Base-by-base conservation (phyloP, 1,284 basidiomycete genomes). In the Neotropicomus parvogracilis region DNA sequence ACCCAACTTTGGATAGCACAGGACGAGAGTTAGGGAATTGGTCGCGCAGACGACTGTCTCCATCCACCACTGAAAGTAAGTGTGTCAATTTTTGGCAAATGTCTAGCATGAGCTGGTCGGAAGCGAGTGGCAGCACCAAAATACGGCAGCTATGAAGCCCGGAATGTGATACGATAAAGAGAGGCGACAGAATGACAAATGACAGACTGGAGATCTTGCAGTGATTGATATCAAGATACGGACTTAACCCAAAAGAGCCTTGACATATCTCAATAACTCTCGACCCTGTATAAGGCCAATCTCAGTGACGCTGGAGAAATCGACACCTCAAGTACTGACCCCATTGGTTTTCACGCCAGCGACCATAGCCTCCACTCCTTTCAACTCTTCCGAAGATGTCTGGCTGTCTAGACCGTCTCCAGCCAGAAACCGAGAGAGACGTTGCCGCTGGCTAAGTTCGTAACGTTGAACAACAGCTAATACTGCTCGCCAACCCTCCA, bases 401-500 rank as follows among this genome's bases (percentile, higher is more conserved):
- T 58, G 54, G 19, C 28, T 47, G 27, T 44, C 43, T 24, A n/a
- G 35, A 41, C 50, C 51, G 32, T 48, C 34, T 10, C 33, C 52
- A 28, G 50, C 46, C 21, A 54, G 37, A 48, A 61, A 63, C 6
- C 68, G 59, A 27, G 64, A 73, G 27, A 75, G 58, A 48, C 77
- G 72, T 57, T 80, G 78, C 51, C 79, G 73, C 56, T 80, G 75
- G 9, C 76, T 74, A 58, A 81, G 70, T 4, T 81, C 82, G 57
- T 85, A 79, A 21, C 88, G 75, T 48, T 81, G 64, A 17, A 86
- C 71, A 19, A 86, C 74, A 12, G 77, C 77, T 54, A 89, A 65
- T 14, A 87, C 77, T 6, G 85, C 86, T 35, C 81, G 75, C 88
- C 88, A 91, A 7, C 88, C 88, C 60, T 91, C 88, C n/a, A 84